Evolutionary conservation across 495 filamentous ascomycete genomes (phyloP), one percentile per base, ranked within the genome.

Genomic region (Penicillium paradoxum): DNA sequence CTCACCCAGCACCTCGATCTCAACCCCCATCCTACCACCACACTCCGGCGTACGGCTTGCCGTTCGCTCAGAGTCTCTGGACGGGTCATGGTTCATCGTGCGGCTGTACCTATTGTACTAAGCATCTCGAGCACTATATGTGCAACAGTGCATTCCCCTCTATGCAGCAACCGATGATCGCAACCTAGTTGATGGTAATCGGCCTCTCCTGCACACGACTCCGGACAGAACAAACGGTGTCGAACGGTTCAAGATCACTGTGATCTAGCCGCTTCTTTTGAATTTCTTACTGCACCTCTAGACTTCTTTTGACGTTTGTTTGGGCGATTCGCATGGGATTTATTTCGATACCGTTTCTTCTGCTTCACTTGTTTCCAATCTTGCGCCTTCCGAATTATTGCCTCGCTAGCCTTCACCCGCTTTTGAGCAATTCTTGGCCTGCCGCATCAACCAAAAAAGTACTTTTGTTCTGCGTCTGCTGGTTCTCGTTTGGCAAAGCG

Each of bases 81-180:
- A 78, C 79, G 53, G 77, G 74, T 34, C 75, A 79, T 59, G 78
- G 78, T 40, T 76, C 78, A 25, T 87, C 84, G 17, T 93, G 88
- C 64, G 77, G 74, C 52, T 93, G 89, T 65, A 64, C 72, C 42
- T 80, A 82, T 48, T 92, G 88, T 67, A 69, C 73, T 9, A 84
- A 80, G 54, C 80, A 84, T 51, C 65, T 83, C 25, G 79, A 82
- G 32, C 69, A 79, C 15, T 89, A 90, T 63, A 82, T 90, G 60
- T 80, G 79, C 63, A 72, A 76, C 42, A 77, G 77, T 43, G 73
- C 73, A 40, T 89, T 74, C 52, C 68, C 83, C 57, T 68, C 83
- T 17, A 64, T 79, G 59, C 87, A 88, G 66, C 74, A 88, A 67
- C 74, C 88, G 27, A 68, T 78, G 55, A 47, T 75, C 49, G 67